phyloP scores from a whole-genome alignment of 208 protist genomes.

The Crithidia acanthocephali region DNA sequence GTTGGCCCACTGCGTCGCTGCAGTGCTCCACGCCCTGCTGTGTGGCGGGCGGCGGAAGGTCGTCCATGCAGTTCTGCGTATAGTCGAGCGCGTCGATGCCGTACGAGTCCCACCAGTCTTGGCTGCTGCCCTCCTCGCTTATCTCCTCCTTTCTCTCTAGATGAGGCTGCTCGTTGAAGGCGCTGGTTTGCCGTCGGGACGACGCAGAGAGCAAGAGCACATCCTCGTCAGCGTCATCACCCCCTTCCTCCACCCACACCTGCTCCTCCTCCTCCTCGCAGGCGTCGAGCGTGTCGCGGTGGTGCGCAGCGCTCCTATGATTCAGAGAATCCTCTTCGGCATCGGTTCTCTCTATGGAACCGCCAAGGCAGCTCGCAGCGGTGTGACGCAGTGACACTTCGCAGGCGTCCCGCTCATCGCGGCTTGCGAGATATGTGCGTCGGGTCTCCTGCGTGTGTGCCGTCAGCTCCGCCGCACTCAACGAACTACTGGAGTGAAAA shows the following conservation, averaged over 20 bases:
- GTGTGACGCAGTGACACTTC: not conserved
- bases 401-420: not conserved
- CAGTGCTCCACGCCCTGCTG: not conserved
- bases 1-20: not conserved
- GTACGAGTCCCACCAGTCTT: conserved; percentile 40
- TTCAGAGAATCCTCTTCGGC: no score
- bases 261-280: not conserved
- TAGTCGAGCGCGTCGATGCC: conserved; percentile 43
- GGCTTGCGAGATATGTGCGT: not conserved
- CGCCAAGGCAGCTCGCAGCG: not conserved
- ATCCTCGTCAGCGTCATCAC: not conserved
- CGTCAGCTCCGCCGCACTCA: conserved; percentile 23
- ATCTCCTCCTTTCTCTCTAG: not conserved
- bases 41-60: not conserved
- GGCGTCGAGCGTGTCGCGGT: no score
- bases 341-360: not conserved
- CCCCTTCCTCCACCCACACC: conserved; percentile 13
- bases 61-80: conserved; percentile 29
- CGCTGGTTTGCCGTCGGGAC: not conserved
- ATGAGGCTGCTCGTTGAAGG: not conserved
- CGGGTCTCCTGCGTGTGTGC: conserved; percentile 8
- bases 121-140: not conserved
- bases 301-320: no score
- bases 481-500: not conserved
- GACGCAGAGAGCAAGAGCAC: not conserved